Percentiles rank a stretch among this genome's conserved stretches.
Conservation (phyloP, 2,329 filamentous ascomycete species). For the Atkinsonella hypoxylon region DNA sequence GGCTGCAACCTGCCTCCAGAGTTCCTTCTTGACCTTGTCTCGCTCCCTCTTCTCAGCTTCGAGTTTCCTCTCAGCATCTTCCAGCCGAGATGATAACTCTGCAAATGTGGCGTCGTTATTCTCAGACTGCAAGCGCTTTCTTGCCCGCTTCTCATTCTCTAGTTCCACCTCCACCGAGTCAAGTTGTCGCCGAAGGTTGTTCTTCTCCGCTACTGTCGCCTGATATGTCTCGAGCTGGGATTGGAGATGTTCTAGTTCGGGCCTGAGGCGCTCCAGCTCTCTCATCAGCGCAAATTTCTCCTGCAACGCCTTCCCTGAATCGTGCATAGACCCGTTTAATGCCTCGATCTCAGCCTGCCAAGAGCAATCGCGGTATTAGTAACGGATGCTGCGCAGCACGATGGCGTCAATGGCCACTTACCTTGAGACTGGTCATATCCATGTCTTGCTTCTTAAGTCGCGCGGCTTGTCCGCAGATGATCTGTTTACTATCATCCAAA, state of each 20-base stretch:
- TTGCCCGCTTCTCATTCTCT: constrained; percentile 54
- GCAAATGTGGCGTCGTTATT: constrained; percentile 28
- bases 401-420: constrained; percentile 14
- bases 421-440: constrained; percentile 36
- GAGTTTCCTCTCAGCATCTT: constrained; percentile 25
- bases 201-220: constrained; percentile 62
- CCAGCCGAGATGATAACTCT: constrained; percentile 25
- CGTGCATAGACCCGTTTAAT: constrained; percentile 52
- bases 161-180: constrained; percentile 68
- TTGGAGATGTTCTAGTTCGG: constrained; percentile 43
- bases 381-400: not conserved
- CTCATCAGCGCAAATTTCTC: constrained; percentile 42
- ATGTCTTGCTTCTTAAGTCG: constrained; percentile 36
- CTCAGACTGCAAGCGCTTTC: constrained; percentile 18
- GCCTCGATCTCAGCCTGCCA: constrained; percentile 57
- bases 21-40: constrained; percentile 31
- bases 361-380: not conserved
- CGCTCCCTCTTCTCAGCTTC: constrained; percentile 31
- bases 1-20: constrained; percentile 45
- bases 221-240: constrained; percentile 49
- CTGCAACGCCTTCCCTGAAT: constrained; percentile 56
- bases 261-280: constrained; percentile 40
- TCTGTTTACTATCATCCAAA: constrained; percentile 31
- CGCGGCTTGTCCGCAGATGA: constrained; percentile 32
- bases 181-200: constrained; percentile 67